phyloP scores from a whole-genome alignment of 192 early-diverging fungal species.

The Coemansia sp. region DNA sequence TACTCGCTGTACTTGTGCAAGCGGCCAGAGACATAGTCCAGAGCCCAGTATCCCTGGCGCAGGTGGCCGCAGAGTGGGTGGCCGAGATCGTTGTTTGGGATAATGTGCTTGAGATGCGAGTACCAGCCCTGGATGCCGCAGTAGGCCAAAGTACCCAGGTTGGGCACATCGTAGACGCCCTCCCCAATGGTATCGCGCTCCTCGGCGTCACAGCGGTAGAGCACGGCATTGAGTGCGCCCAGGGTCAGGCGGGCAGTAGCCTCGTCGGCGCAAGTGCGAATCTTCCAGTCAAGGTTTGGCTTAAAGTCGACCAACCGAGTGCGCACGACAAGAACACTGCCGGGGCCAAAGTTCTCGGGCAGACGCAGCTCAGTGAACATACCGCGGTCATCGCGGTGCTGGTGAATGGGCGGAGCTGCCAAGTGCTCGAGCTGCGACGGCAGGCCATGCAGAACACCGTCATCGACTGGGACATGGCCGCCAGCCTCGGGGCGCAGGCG shows the following conservation, averaged over 20 bases:
- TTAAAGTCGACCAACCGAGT: slow-evolving; percentile 62
- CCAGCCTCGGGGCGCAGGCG: slow-evolving; percentile 54
- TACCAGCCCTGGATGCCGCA: slow-evolving; percentile 94
- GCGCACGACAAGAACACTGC: slow-evolving; percentile 74
- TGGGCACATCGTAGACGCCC: slow-evolving; percentile 87
- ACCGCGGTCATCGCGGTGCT: slow-evolving; percentile 57
- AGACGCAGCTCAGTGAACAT: slow-evolving; percentile 64
- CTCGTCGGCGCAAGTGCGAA: slow-evolving; percentile 64
- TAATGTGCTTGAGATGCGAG: slow-evolving; percentile 77
- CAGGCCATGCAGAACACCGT: slow-evolving; percentile 63
- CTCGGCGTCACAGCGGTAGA: slow-evolving; percentile 88
- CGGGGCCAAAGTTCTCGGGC: slow-evolving; percentile 77
- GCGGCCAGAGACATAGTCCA: slow-evolving; percentile 83
- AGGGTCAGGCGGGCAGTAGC: slow-evolving; percentile 64
- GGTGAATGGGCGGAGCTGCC: slow-evolving; percentile 54
- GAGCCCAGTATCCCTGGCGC: slow-evolving; percentile 87
- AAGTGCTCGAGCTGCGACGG: slow-evolving; percentile 62
- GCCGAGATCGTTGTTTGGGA: slow-evolving; percentile 87
- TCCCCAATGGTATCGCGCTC: slow-evolving; percentile 83
- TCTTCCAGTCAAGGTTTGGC: slow-evolving; percentile 61
- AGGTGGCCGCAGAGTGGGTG: slow-evolving; percentile 91
- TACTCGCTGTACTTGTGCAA: slow-evolving; percentile 49
- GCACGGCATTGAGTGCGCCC: slow-evolving; percentile 80
- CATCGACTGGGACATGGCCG: slow-evolving; percentile 3
- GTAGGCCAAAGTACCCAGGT: slow-evolving; percentile 80